Base-by-base conservation (phyloP, 306 rosid genomes). In the Leucaena leucocephala region DNA sequence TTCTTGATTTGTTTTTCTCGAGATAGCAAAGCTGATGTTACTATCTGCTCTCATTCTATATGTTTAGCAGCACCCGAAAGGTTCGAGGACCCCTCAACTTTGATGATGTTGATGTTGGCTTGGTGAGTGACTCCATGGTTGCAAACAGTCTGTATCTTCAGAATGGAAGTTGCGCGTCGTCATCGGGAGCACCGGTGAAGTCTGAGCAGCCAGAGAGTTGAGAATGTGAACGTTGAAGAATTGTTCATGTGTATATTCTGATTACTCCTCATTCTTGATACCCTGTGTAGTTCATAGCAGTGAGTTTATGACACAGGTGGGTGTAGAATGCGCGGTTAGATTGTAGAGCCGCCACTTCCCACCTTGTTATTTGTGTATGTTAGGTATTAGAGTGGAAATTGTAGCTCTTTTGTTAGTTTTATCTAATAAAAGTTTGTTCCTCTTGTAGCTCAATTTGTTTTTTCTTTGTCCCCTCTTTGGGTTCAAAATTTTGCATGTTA, bases 111-210 rank as follows among this genome's bases (percentile, higher is more conserved):
- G 98, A 96, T 72, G 94, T 80, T 13, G 99, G 98, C 57, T 83
- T 96, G 87, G 98, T 96, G 6, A 93, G 97, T 68, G 99, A 96
- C 80, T 89, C 98, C 17, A 85, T 91, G 92, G 99, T 96, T 75
- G 96, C 99, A 71, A 96, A 88, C 85, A 96, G 99, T 85, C 91
- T 96, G 68, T 91, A 87, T 84, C 91, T 89, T 81, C 97, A 89
- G 82, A 96, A 93, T 67, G 96, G 97, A 72, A 91, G 93, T 59
- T 81, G 93, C 42, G 94, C 87, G 44, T 87, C 99, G 50, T 87
- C 97, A 2, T 91, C 98, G 0, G 92, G 94, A 48, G 92, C 89
- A 42, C 94, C 91, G 17, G 19, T 90, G 85, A 96, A 93, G 86
- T 22, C 94, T 36, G 98, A 96, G 86, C 96, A 91, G 77, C 97